Conservation (phyloP, 768 basidiomycete genomes). For the Lactarius akahatsu region DNA sequence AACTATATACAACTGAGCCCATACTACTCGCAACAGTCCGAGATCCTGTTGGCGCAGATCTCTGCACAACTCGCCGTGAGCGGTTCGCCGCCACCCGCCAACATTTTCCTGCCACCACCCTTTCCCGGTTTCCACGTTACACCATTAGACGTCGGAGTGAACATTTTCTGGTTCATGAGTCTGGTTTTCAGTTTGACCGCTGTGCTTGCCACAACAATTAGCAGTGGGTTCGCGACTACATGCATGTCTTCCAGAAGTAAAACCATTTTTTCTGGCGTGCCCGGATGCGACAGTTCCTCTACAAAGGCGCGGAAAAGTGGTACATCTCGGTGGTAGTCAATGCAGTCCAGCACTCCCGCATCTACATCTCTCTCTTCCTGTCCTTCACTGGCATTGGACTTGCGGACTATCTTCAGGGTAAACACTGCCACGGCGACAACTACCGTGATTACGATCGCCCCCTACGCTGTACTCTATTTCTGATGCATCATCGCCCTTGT, state of each 20-base stretch:
- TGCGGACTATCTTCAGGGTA: conserved; percentile 43
- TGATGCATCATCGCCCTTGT: conserved; percentile 16
- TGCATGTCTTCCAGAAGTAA: conserved; percentile 36
- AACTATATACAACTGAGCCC: conserved; percentile 3
- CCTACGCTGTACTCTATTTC: conserved; percentile 19
- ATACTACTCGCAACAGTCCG: conserved; percentile 7
- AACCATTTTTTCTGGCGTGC: conserved; percentile 37
- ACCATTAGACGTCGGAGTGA: conserved; percentile 39
- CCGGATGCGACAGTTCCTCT: conserved; percentile 40
- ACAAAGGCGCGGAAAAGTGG: conserved; percentile 42
- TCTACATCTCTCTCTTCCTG: conserved; percentile 33
- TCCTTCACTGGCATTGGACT: conserved; percentile 54
- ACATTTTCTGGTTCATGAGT: conserved; percentile 44
- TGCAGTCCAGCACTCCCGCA: conserved; percentile 44
- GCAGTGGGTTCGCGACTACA: neutral
- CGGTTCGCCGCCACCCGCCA: neutral
- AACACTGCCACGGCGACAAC: conserved; percentile 18
- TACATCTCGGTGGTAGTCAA: conserved; percentile 43
- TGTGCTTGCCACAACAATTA: conserved; percentile 44
- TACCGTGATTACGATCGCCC: conserved; percentile 5
- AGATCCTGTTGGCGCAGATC: conserved; percentile 14
- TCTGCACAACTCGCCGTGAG: conserved; percentile 15
- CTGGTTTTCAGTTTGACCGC: conserved; percentile 41
- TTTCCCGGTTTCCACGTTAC: conserved; percentile 27
- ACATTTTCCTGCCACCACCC: neutral